phyloP scores from a whole-genome alignment of 345 rosid species.

The Corchorus olitorius region DNA sequence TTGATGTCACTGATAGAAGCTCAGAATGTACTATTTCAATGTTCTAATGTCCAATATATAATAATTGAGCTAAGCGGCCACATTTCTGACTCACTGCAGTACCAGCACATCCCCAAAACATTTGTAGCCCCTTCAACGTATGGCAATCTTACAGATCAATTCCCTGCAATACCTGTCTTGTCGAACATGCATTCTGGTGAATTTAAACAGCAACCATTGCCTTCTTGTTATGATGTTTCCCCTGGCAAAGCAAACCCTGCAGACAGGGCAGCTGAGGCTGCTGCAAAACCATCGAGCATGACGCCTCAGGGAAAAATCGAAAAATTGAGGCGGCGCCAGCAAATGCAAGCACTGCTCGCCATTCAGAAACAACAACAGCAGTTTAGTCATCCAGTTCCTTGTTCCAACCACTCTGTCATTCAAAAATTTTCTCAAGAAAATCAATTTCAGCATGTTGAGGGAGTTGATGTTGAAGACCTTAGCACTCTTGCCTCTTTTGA shows the following conservation, averaged over 20 bases:
- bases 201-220: slow-evolving; percentile 44
- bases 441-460: slow-evolving; percentile 49
- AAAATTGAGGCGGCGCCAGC: slow-evolving; percentile 88
- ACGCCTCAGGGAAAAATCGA: slow-evolving; percentile 94
- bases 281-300: slow-evolving; percentile 63
- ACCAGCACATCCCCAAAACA: slow-evolving; percentile 52
- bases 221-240: slow-evolving; percentile 53
- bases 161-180: slow-evolving; percentile 51
- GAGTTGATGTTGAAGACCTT: slow-evolving; percentile 47
- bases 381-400: slow-evolving; percentile 50
- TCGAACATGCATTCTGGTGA: slow-evolving; percentile 53
- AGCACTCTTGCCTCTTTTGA: slow-evolving; percentile 53
- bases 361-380: slow-evolving; percentile 85
- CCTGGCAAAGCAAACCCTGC: slow-evolving; percentile 40
- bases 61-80: too few species aligned
- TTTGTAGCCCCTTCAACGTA: slow-evolving; percentile 47
- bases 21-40: neutral
- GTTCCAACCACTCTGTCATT: slow-evolving; percentile 41
- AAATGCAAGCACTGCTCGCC: slow-evolving; percentile 97
- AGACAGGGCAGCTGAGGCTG: slow-evolving; percentile 43
- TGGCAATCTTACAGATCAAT: slow-evolving; percentile 57
- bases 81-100: slow-evolving; percentile 42
- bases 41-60: neutral
- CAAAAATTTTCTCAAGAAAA: slow-evolving; percentile 46
- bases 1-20: neutral